These are phyloP conservation scores for Eucalyptus curtisii DNA, from an alignment of 345 rosid genomes.

Conservation along the genomic window DNA sequence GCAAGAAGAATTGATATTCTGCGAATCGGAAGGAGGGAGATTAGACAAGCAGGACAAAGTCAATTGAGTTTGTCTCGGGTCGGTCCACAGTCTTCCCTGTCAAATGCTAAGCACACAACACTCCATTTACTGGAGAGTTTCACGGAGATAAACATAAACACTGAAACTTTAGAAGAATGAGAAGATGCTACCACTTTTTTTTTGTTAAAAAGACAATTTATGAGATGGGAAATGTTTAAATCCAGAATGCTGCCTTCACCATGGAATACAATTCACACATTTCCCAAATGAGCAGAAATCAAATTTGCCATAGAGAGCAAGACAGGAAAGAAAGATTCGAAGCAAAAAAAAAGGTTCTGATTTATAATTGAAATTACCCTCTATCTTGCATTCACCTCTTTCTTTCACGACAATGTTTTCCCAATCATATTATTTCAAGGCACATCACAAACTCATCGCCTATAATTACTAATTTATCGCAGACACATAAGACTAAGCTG, in stretches of 20 bases:
- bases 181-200: background rate
- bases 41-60: background rate
- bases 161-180: background rate
- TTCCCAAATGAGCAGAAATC: background rate
- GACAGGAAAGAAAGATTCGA: background rate
- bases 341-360: background rate
- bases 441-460: background rate
- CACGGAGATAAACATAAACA: background rate
- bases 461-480: background rate
- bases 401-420: background rate
- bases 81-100: background rate
- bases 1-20: background rate
- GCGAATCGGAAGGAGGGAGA: background rate
- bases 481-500: background rate
- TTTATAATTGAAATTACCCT: background rate
- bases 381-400: background rate
- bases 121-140: background rate
- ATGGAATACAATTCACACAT: background rate
- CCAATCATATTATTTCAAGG: background rate
- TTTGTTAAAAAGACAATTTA: background rate
- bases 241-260: background rate
- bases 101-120: background rate
- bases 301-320: background rate
- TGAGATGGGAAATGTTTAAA: background rate
- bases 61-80: background rate